phyloP scores from a whole-genome alignment of 768 basidiomycete species.

The Termitomyces sp. region DNA sequence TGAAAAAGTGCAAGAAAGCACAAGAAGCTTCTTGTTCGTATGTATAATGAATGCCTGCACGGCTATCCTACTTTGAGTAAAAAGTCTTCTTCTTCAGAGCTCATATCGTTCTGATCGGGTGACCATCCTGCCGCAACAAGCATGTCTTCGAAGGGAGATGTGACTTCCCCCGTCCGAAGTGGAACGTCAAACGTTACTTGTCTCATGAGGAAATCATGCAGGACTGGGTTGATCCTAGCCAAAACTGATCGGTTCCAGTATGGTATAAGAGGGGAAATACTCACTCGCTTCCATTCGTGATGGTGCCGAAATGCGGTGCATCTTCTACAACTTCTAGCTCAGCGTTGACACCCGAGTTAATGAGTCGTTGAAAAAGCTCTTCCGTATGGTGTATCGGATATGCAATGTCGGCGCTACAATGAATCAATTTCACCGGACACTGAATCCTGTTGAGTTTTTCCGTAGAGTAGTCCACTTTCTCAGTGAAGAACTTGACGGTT shows the following conservation, averaged over 20 bases:
- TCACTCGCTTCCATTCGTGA: slow-evolving; percentile 23
- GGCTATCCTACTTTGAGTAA: neutral
- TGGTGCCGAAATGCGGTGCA: slow-evolving; percentile 32
- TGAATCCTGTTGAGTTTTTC: slow-evolving; percentile 20
- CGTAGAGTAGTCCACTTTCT: slow-evolving; percentile 19
- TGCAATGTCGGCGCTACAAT: slow-evolving; percentile 30
- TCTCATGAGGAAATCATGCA: slow-evolving; percentile 26
- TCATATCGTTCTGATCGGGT: slow-evolving; percentile 9
- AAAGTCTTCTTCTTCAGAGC: slow-evolving; percentile 19
- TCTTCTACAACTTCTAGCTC: slow-evolving; percentile 19
- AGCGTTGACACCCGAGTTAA: slow-evolving; percentile 22
- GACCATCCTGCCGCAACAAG: slow-evolving; percentile 21
- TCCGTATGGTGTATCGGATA: slow-evolving; percentile 23
- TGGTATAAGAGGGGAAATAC: neutral
- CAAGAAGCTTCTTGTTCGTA: too few relatives aligned
- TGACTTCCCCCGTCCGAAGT: slow-evolving; percentile 17
- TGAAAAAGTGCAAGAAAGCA: too few relatives aligned
- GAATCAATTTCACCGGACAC: slow-evolving; percentile 27
- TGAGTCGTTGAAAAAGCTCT: slow-evolving; percentile 20
- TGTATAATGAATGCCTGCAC: neutral
- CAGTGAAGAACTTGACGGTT: slow-evolving; percentile 27
- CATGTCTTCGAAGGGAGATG: slow-evolving; percentile 25
- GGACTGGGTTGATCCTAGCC: slow-evolving; percentile 22
- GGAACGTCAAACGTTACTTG: slow-evolving; percentile 18
- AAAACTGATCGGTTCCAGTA: neutral